Evolutionary conservation across 768 basidiomycete species (phyloP), one percentile per base, ranked within the genome.

Genomic region (Jaapia argillacea): DNA sequence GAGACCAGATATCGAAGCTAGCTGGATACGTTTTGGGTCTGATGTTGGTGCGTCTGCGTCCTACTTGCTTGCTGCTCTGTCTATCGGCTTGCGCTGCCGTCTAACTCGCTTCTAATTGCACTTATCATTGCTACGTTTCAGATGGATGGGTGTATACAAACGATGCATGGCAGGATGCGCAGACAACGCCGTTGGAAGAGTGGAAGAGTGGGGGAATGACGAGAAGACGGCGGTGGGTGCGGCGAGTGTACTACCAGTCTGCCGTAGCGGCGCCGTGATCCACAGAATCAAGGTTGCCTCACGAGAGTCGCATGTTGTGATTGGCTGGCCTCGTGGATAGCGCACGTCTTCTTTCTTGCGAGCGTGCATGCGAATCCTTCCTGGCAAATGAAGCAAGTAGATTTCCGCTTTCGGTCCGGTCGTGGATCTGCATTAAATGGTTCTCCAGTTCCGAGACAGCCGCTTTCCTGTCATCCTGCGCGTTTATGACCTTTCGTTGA

Each of bases 121-220:
- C 24, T 39, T 51, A 53, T n/a, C 4, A 20, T 10, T 33, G 35
- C 24, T 33, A 7, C 24, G 13, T 46, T 24, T 16, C 35, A 80
- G 84, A 77, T 52, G 87, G 85, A 3, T 90, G 88, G 85, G 75
- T 84, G 12, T 89, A 89, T 53, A 81, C 81, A 5, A 83, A 85
- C 48, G 85, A 87, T 45, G 63, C 70, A 0, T 90, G 87, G 88
- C 62, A 75, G 4, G 68, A 78, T 44, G 66, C 76, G 7, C 44
- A 61, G 56, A 28, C 61, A 55, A 48, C 49, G 57, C 55, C 67
- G 59, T 31, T 66, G 65, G 62, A 60, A 43, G 66, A 54, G 47
- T 72, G 63, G 57, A 70, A 61, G 49, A 65, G 64, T 33, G 65
- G 68, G 3, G 70, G 59, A 1, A 64, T 85, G 48, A 87, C 85